Evolutionary conservation across 1,284 basidiomycete genomes (phyloP), one percentile per base, ranked within the genome.

Genomic region (Naganishia sp.): DNA sequence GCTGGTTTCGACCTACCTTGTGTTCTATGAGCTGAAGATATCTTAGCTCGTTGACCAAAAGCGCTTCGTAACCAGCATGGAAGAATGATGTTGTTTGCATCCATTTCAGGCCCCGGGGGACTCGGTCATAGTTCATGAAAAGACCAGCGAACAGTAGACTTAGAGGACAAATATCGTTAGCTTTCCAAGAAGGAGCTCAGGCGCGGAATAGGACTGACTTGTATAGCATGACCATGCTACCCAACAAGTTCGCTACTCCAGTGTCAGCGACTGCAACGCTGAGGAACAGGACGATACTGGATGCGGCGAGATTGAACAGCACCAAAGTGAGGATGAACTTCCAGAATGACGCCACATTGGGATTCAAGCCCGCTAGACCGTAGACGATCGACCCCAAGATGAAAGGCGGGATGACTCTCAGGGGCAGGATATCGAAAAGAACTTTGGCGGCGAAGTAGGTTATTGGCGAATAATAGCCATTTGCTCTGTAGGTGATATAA

Each of bases 11-110:
- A 71, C 85, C 66, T 72, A 91, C 90, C 84, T 90, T 90, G 73
- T 87, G 85, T 78, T 98, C 91, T 75, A 90, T 92, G 58, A 98
- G 82, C 73, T 92, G 90, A n/a, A 98, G 82, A 78, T 94, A 96
- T 54, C 94, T 84, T 61, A 99, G 82, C 79, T 99, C 94, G 77
- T 98, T 98, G 67, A 98, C 94, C 28, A 94, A 88, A 32, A 99
- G 84, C 0, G 90, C 93, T 80, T 99, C 95, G 75, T 93, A 98
- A 0, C 90, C 95, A n/a, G 95, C 94, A 80, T 98, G 95, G 88
- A 96, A 98, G 84, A 98, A 98, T 3, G 92, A 95, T 15, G 92
- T 76, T 1, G 90, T 92, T 75, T 92, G 90, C 69, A 98, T 81
- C 91, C 92, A 96, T 66, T 85, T 86, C 55, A 95, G 82, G 45